Evolutionary conservation across 768 basidiomycete genomes (phyloP).

Genomic region (Clitopilus hobsonii): DNA sequence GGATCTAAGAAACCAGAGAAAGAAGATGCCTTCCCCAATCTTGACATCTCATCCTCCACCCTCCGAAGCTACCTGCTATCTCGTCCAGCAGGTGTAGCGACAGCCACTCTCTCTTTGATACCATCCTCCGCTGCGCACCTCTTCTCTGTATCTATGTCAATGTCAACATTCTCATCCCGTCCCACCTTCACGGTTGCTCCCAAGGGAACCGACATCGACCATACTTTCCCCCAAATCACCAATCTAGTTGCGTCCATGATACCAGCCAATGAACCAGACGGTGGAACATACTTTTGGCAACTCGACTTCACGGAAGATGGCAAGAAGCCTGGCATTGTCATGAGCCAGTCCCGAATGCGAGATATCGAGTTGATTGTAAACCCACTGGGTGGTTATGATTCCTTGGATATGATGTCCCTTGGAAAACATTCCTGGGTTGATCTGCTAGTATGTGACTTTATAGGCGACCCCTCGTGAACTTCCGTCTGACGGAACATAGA

Average conservation of each 20-base stretch:
- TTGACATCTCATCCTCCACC: constrained; percentile 51
- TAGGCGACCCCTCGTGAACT: too few species aligned
- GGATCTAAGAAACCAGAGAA: constrained; percentile 12
- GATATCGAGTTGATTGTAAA: constrained; percentile 67
- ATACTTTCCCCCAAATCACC: constrained; percentile 41
- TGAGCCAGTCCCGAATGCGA: constrained; percentile 70
- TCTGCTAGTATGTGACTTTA: constrained; percentile 40
- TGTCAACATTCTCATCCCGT: constrained; percentile 38
- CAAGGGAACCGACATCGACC: constrained; percentile 41
- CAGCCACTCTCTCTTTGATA: constrained; percentile 48
- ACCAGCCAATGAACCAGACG: constrained; percentile 8
- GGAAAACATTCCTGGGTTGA: constrained; percentile 62
- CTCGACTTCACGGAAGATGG: constrained; percentile 67
- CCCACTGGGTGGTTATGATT: constrained; percentile 44
- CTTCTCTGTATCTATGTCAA: constrained; percentile 39
- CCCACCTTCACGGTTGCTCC: constrained; percentile 53
- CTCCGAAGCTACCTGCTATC: constrained; percentile 43
- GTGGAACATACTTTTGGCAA: constrained; percentile 46
- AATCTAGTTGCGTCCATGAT: constrained; percentile 24
- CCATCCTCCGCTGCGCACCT: constrained; percentile 28
- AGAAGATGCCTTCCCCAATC: constrained; percentile 21
- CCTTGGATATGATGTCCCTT: constrained; percentile 41
- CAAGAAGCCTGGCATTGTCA: constrained; percentile 51
- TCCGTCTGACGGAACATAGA: not conserved
- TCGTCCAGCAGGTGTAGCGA: constrained; percentile 41